Base-by-base conservation (phyloP, 225 moss, liverwort and hornwort species). In the Physcomitrellopsis africana region DNA sequence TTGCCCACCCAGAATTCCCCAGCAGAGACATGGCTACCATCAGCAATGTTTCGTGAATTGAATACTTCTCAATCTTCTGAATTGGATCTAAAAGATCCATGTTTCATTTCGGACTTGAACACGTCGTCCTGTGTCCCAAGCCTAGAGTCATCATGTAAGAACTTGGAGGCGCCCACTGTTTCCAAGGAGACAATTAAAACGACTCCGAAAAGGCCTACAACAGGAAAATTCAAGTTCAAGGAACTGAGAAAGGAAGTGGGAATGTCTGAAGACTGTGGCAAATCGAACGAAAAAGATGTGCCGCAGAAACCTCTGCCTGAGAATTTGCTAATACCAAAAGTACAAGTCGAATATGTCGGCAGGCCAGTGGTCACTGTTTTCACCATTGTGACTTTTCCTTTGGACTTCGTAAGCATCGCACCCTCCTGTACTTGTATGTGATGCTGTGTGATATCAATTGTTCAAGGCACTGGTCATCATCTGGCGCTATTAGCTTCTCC, bases 1-100 rank as follows among this genome's bases (percentile, higher is more conserved):
- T 14, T 59, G 46, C 20, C 76, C 52, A 37, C 45, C 15, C 16
- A 71, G 15, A 42, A 9, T 48, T 81, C 79, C 41, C 41, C 70
- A 0, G 49, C 70, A 47, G 77, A 81, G 55, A 83, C 85, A 54
- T 89, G 89, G 89, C 68, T 89, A 54, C 83, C 89, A 44, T 51
- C 68, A 45, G 74, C 81, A 17, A 77, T 89, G 65, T 72, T 77
- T 71, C 63, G 67, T 64, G 89, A 89, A 61, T 76, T 89, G 37
- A 79, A 79, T 51, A 45, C 51, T 29, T 56, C 69, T 24, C 68
- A 37, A 5, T 12, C 73, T 67, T 70, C 60, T 51, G 27, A 54
- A 49, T 41, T 64, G 43, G 70, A 74, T 49, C 66, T 27, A 10
- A 53, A 70, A 54, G 27, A 19, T 52, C 24, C 47, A 1, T 3